Evolutionary conservation across 2,329 filamentous ascomycete species (phyloP).

Genomic region (Coniochaeta sp.): DNA sequence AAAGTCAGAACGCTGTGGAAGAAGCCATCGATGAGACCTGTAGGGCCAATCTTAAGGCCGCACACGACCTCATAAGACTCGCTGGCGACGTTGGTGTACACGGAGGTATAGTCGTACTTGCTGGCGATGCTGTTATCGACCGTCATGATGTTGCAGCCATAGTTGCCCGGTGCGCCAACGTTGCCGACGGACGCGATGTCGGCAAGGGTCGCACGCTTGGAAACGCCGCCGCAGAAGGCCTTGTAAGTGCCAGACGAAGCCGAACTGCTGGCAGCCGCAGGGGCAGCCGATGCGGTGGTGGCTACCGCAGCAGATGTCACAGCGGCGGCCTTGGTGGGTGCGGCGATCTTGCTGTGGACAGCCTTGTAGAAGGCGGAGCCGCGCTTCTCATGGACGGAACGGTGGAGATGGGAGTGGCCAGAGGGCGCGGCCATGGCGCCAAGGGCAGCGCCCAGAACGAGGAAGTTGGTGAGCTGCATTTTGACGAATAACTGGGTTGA

Average conservation of each 20-base stretch:
- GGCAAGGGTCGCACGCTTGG: slow-evolving; percentile 37
- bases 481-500: slow-evolving; percentile 2
- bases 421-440: slow-evolving; percentile 23
- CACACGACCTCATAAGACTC: slow-evolving; percentile 28
- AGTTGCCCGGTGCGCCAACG: slow-evolving; percentile 29
- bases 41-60: slow-evolving; percentile 45
- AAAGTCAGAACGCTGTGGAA: slow-evolving; percentile 30
- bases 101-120: slow-evolving; percentile 35
- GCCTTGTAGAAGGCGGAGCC: slow-evolving; percentile 18
- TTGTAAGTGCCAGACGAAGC: slow-evolving; percentile 13
- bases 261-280: slow-evolving; percentile 3
- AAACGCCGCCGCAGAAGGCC: slow-evolving; percentile 25
- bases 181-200: slow-evolving; percentile 42
- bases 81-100: slow-evolving; percentile 27
- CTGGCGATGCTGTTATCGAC: slow-evolving; percentile 25
- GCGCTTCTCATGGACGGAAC: slow-evolving; percentile 17
- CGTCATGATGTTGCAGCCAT: slow-evolving; percentile 45
- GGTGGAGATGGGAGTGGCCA: slow-evolving; percentile 27
- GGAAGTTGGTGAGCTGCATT: slow-evolving; percentile 16
- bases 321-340: slow-evolving; percentile 8
- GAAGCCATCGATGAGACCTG: slow-evolving; percentile 38
- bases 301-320: slow-evolving; percentile 5
- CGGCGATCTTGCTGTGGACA: slow-evolving; percentile 14
- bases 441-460: slow-evolving; percentile 23
- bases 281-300: slow-evolving; percentile 1